Evolutionary conservation across 345 rosid species (phyloP).

Genomic region (Salix brachista): DNA sequence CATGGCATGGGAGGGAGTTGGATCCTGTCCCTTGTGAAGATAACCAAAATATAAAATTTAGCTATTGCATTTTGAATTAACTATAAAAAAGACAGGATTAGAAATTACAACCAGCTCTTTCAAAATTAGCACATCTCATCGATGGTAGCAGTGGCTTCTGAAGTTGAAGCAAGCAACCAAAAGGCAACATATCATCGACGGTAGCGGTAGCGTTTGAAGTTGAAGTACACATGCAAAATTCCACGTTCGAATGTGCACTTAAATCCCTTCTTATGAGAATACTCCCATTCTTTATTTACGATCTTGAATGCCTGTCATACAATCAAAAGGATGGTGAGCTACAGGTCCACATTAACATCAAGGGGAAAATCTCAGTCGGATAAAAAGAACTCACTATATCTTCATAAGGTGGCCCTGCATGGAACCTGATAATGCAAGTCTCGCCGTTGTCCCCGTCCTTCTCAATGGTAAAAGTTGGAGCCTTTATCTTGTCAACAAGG

Average conservation of each 20-base stretch:
- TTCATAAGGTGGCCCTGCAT: constrained; percentile 95
- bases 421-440: constrained; percentile 85
- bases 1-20: too few relatives aligned
- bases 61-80: too few relatives aligned
- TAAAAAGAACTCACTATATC: constrained; percentile 60
- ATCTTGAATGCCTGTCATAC: constrained; percentile 68
- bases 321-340: not conserved
- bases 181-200: constrained; percentile 43
- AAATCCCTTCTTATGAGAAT: constrained; percentile 93
- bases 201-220: constrained; percentile 89
- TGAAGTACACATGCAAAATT: constrained; percentile 78
- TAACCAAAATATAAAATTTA: too few relatives aligned
- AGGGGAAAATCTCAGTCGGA: not conserved
- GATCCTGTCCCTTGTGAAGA: too few relatives aligned
- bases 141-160: too few relatives aligned
- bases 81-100: too few relatives aligned
- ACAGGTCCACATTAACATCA: not conserved
- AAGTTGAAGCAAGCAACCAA: too few relatives aligned
- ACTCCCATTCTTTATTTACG: constrained; percentile 97
- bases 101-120: too few relatives aligned
- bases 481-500: constrained; percentile 80
- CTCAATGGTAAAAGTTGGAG: constrained; percentile 73
- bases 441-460: constrained; percentile 74
- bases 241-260: constrained; percentile 95
- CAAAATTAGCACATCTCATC: too few relatives aligned